phyloP scores from a whole-genome alignment of 2,329 filamentous ascomycete species.

The Epichloe typhina region DNA sequence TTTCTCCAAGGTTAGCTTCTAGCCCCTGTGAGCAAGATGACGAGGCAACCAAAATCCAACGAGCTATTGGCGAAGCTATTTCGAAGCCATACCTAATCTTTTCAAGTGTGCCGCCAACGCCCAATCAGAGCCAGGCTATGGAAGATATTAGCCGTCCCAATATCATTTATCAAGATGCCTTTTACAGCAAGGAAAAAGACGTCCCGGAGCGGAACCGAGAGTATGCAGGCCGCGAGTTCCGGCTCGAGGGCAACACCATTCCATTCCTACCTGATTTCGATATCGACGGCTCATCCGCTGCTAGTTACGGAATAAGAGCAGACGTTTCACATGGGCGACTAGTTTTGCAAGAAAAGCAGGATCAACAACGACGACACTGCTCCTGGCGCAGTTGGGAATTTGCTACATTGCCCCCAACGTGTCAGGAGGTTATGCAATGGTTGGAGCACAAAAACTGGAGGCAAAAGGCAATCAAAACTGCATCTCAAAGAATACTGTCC shows the following conservation, averaged over 20 bases:
- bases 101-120: constrained; percentile 16
- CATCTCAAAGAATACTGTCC: constrained; percentile 11
- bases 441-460: constrained; percentile 25
- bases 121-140: constrained; percentile 11
- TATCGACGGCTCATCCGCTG: constrained; percentile 38
- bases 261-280: constrained; percentile 76
- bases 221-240: constrained; percentile 81
- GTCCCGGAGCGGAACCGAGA: constrained; percentile 65
- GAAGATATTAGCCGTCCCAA: constrained; percentile 34
- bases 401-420: constrained; percentile 54
- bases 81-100: constrained; percentile 11
- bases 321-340: constrained; percentile 34
- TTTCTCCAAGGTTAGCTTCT: not conserved
- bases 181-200: constrained; percentile 73
- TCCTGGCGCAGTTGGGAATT: constrained; percentile 60
- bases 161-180: constrained; percentile 72
- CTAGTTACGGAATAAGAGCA: constrained; percentile 40
- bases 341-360: constrained; percentile 36
- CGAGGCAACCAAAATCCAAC: constrained; percentile 2
- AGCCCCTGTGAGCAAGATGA: constrained; percentile 1
- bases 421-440: constrained; percentile 58
- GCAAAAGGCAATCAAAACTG: constrained; percentile 10
- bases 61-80: not conserved
- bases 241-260: constrained; percentile 58
- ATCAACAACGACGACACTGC: constrained; percentile 37